Base-by-base conservation (phyloP, 805 yeast genomes). In the Nakazawaea ishiwadae region DNA sequence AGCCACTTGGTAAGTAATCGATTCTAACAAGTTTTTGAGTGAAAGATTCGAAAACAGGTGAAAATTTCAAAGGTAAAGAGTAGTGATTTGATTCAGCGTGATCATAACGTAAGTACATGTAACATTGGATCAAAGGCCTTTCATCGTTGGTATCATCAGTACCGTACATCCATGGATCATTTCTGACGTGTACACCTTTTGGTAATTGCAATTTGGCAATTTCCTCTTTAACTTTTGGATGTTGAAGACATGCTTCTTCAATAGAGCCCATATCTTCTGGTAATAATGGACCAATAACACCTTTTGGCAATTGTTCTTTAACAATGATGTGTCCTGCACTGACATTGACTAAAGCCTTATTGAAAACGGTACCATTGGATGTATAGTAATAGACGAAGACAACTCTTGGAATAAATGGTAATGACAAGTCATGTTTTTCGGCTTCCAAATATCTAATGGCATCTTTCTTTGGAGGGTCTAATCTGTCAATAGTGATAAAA, bases 101-200 rank as follows among this genome's bases (percentile, higher is more conserved):
- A 56, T 76, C 62, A 49, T 83, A 77, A 51, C 73, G 70, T 55
- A 84, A 72, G 63, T 85, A 85, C 80, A 83, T 79, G 68, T 79
- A 81, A 60, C 81, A 79, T 65, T 82, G 89, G 48, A 80, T 67
- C 66, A 79, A 65, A 15, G 79, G 75, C 60, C 81, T 74, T 35
- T 59, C 67, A 55, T 80, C 85, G 45, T 71, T 63, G 37, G 73
- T 62, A 51, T 77, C 81, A 55, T 81, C 88, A 26, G 87, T 80
- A 55, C 93, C 95, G 59, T 85, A 84, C 74, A 84, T 85, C 95
- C 95, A 85, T 40, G 90, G 88, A 58, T 84, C 91, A 57, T 72
- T 73, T 52, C 80, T 73, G 36, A 81, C 80, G 29, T 59, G 53
- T 47, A 57, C 64, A 56, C 74, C 58, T 56, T 64, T 53, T 48